These are phyloP conservation scores for Nigrospora sphaerica DNA, from an alignment of 2,329 filamentous ascomycete species.

Conservation along the genomic window DNA sequence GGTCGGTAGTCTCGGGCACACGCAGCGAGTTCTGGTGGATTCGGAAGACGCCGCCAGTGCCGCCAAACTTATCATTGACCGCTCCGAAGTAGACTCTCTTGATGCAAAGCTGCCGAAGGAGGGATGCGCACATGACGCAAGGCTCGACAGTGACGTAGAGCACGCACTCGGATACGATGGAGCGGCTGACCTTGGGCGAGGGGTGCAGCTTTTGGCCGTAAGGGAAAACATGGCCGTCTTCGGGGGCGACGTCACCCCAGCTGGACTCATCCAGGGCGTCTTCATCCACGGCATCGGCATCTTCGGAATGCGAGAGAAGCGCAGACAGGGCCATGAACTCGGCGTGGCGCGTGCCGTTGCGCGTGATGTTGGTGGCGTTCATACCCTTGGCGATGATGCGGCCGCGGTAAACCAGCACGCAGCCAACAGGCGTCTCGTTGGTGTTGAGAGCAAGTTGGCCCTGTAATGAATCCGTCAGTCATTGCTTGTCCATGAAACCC, in stretches of 20 bases:
- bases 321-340: constrained; percentile 81
- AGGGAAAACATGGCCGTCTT: constrained; percentile 49
- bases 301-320: constrained; percentile 36
- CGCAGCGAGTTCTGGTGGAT: constrained; percentile 61
- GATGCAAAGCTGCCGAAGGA: constrained; percentile 82
- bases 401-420: constrained; percentile 78
- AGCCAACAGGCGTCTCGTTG: constrained; percentile 94
- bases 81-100: constrained; percentile 91
- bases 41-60: constrained; percentile 86
- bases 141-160: constrained; percentile 98
- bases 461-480: constrained; percentile 32
- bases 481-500: not conserved
- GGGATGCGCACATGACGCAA: constrained; percentile 96
- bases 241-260: constrained; percentile 46
- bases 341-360: constrained; percentile 88
- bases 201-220: constrained; percentile 54
- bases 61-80: constrained; percentile 93
- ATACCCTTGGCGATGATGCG: constrained; percentile 82
- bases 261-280: constrained; percentile 28
- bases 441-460: constrained; percentile 76
- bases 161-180: constrained; percentile 62
- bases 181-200: constrained; percentile 51
- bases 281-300: constrained; percentile 15
- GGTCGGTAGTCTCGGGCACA: constrained; percentile 15
- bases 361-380: constrained; percentile 91